Base-by-base conservation (phyloP, 2,329 filamentous ascomycete genomes). In the Fusarium floridanum region DNA sequence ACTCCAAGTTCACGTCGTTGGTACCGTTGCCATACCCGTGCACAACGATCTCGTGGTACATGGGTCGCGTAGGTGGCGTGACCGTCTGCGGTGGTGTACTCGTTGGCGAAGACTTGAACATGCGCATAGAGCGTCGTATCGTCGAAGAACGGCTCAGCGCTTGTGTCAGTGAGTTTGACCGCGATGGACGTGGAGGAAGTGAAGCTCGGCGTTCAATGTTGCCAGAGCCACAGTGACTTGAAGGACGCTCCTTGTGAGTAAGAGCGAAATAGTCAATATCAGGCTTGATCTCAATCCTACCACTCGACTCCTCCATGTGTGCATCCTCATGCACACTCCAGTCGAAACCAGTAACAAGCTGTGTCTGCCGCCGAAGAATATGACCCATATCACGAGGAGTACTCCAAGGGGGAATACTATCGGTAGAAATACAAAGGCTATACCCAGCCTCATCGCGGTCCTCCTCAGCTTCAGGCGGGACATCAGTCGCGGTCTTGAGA, bases 401-500 rank as follows among this genome's bases (percentile, higher is more conserved):
- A 29, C 82, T 79, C 88, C 88, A 90, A 0, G 87, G 86, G 0
- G 87, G 86, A 2, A 88, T 75, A 32, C 83, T 78, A 4, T 79
- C 79, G 0, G 82, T 84, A 2, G 85, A 84, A 0, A 88, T 83
- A 39, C 85, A 83, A 22, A 90, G 79, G 61, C 87, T 85, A 72
- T 96, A 96, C 0, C 86, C 83, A 2, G 90, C 86, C 16, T 84
- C 85, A 1, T 87, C 84, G 1, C 85, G 84, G 64, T 92, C 89
- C 17, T 86, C 85, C 32, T 75, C 66, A 3, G 94, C 90, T 76
- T 93, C 90, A 6, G 84, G 79, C 0, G 94, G 91, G 0, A 89
- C 85, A 37, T 88, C 84, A 1, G 90, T 92, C 41, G 91, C 91
- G 63, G 89, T 90, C 11, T 89, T 87, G 1, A 97, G 86, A n/a